Base-by-base conservation (phyloP, 108 stramenopile species). In the Bacterosira constricta region DNA sequence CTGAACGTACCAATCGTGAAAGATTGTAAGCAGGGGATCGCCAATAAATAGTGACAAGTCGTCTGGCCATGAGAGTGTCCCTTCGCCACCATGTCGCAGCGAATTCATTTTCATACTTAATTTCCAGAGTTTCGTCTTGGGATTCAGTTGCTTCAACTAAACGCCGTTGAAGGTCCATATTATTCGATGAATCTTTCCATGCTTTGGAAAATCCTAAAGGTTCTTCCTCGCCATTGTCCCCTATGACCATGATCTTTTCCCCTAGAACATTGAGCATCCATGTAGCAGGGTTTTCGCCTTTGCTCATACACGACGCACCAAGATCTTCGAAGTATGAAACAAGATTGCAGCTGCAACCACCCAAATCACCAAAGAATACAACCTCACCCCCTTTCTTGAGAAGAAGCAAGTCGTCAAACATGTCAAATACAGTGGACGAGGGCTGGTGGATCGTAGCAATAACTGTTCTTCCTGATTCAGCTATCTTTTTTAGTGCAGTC, bases 251-350 rank as follows among this genome's bases (percentile, higher is more conserved):
- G 11, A 61, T 57, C 4, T 59, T 41, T 56, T 80, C 72, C 59
- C 64, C 17, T 12, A 88, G 45, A 21, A 69, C 88, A 63, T 86
- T 87, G 12, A 95, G 88, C 91, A 95, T 92, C 89, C 89, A 95
- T 4, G 88, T 86, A 12, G 91, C 91, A 12, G 93, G 93, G 34
- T 95, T 94, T 35, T 81, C 85, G 34, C 85, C 80, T 49, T 37
- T 42, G 15, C 54, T 56, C 60, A 88, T 77, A 23, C 72, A 70
- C 17, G 51, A 36, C 17, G 58, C 54, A 18, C 63, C 67, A 38
- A 65, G 26, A 39, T 44, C 26, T 36, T 80, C 71, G 39, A 90
- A 84, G 61, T 88, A 88, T 32, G 66, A n/a, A 29, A 86, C 46
- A 10, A 90, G 81, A 30, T 71, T 46, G 47, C 50, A 36, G 49